Evolutionary conservation across 352 stramenopile genomes (phyloP), one percentile per base, ranked within the genome.

Genomic region (Phytopythium montanum): DNA sequence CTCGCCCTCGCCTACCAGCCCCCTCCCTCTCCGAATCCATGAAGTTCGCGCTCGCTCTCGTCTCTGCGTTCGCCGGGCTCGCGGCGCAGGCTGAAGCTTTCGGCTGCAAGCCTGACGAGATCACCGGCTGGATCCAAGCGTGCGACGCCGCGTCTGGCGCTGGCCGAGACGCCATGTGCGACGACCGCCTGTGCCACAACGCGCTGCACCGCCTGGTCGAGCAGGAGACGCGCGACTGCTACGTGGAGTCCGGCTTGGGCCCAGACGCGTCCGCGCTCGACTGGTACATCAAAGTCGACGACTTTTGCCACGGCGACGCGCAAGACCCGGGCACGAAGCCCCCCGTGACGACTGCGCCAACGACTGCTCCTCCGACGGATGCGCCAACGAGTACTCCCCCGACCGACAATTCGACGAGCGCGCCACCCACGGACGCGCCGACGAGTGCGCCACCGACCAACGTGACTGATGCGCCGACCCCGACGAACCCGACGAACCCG

Each of bases 271-370:
- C 41, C 19, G 41, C 41, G 41, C 41, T 48, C 5, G 41, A 48
- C 41, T 48, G 41, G 41, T 48, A 48, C 41, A 48, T 48, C 41
- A 48, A 26, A 26, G 19, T 48, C 41, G 41, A 48, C 41, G 18
- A 48, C 41, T 48, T 48, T n/a, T 48, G 41, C 16, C 41, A 48
- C 16, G 41, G 41, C 12, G 41, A 48, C 41, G 41, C 13, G 19
- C 41, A 48, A 26, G 41, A 48, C 41, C 41, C 41, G 16, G 41
- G 41, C 18, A n/a, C 23, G 19, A 48, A 48, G 41, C 41, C 41
- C 12, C 18, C 26, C 2, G 21, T 14, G 5, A 39, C 34, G 5
- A 16, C 34, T 39, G 34, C 34, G 10, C 34, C 41, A 23, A 9
- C 39, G 16, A 25, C 39, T 46, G 14, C 39, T 10, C 39, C 39